Percentiles rank a stretch among this genome's conserved stretches.
phyloP scores from a whole-genome alignment of 176 grass and related monocot species.

The Secale cereale region DNA sequence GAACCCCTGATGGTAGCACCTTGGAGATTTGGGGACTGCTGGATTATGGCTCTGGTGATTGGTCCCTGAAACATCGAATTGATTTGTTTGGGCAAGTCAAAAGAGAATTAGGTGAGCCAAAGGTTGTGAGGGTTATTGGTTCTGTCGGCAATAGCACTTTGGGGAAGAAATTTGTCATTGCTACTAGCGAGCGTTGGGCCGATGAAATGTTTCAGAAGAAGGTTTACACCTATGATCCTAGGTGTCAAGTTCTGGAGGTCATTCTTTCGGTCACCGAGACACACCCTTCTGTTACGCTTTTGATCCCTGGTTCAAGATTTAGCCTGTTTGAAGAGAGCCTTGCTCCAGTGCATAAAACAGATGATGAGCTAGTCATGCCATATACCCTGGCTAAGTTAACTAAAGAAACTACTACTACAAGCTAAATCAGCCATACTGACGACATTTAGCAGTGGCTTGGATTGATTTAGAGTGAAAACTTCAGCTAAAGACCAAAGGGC shows the following conservation, averaged over 20 bases:
- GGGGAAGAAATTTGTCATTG: background rate
- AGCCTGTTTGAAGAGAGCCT: background rate
- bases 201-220: background rate
- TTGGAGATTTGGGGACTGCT: background rate
- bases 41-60: background rate
- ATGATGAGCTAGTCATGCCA: background rate
- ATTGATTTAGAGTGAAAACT: too few species aligned
- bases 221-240: background rate
- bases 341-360: background rate
- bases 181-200: background rate
- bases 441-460: too few species aligned
- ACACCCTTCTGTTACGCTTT: background rate
- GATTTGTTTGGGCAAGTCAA: background rate
- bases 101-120: background rate
- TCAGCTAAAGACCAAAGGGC: too few species aligned
- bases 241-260: background rate
- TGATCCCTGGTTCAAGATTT: background rate
- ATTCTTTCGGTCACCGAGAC: background rate
- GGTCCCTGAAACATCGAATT: background rate
- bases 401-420: background rate
- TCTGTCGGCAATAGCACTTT: background rate
- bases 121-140: slow-evolving; percentile 2
- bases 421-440: too few species aligned
- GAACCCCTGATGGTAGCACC: background rate
- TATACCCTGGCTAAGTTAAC: background rate